Percentiles rank a stretch among this genome's conserved stretches.
These are phyloP conservation scores for Metarhizium brunneum DNA, from an alignment of 2,329 filamentous ascomycete genomes.

Conservation along the genomic window DNA sequence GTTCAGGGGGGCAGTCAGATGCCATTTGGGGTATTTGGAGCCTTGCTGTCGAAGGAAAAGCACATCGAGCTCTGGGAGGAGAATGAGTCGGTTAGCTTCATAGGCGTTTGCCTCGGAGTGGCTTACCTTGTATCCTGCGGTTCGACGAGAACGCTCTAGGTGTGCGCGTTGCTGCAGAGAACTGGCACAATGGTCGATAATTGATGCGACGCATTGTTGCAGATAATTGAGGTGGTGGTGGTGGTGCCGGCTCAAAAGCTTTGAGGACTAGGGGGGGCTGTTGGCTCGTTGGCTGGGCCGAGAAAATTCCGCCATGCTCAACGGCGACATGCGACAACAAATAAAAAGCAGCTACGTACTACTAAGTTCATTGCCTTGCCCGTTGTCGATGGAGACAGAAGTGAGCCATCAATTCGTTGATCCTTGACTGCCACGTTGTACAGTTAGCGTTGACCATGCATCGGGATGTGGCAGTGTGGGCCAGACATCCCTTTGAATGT, in stretches of 20 bases:
- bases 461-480: too few species aligned
- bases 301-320: not conserved
- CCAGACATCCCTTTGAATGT: too few species aligned
- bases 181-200: not conserved
- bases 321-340: not conserved
- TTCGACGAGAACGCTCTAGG: conserved; percentile 16
- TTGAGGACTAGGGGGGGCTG: not conserved
- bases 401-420: too few species aligned
- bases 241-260: too few species aligned
- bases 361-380: too few species aligned
- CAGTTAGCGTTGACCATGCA: not conserved
- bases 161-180: not conserved
- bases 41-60: conserved; percentile 31
- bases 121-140: conserved; percentile 18
- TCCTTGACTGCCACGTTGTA: not conserved
- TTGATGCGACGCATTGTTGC: not conserved
- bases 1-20: conserved; percentile 27
- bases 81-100: not conserved
- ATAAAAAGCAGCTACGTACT: too few species aligned
- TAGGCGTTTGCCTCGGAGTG: too few species aligned
- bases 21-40: conserved; percentile 25
- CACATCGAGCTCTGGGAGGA: conserved; percentile 27
- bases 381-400: too few species aligned
- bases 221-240: not conserved
- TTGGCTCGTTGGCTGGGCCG: not conserved